Conservation (phyloP, 139 green algal species). For the Chlamydomonas incerta region DNA sequence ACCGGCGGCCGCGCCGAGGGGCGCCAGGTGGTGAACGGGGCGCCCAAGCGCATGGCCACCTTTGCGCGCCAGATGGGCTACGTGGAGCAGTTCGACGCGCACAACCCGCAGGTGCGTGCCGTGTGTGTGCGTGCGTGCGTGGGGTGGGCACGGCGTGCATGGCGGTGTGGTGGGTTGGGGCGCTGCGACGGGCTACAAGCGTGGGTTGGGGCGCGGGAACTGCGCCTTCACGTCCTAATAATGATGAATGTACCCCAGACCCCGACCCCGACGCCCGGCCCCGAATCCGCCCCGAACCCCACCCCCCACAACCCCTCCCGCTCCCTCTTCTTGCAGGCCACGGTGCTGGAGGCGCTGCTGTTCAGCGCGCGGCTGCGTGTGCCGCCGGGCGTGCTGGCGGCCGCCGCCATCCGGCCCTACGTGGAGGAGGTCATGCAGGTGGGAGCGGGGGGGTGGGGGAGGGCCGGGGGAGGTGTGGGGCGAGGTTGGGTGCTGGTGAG, state of each 20-base stretch:
- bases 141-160: too few species aligned
- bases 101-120: slow-evolving; percentile 36
- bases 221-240: too few species aligned
- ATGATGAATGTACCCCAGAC: too few species aligned
- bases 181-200: too few species aligned
- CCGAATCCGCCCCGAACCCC: too few species aligned
- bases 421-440: slow-evolving; percentile 75
- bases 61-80: slow-evolving; percentile 62
- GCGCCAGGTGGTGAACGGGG: slow-evolving; percentile 57
- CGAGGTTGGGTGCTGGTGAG: not conserved
- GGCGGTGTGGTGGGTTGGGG: too few species aligned
- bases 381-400: not conserved
- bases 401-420: slow-evolving; percentile 18
- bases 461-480: not conserved
- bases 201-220: too few species aligned
- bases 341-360: slow-evolving; percentile 21
- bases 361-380: slow-evolving; percentile 25
- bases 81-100: slow-evolving; percentile 63
- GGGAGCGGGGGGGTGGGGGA: too few species aligned
- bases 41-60: slow-evolving; percentile 70
- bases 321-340: not conserved
- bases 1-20: slow-evolving; percentile 71
- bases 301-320: too few species aligned
- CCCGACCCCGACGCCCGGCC: too few species aligned
- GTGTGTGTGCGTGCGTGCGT: too few species aligned